Conservation (phyloP, 2,329 filamentous ascomycete species). For the Cryphonectria naterciae region DNA sequence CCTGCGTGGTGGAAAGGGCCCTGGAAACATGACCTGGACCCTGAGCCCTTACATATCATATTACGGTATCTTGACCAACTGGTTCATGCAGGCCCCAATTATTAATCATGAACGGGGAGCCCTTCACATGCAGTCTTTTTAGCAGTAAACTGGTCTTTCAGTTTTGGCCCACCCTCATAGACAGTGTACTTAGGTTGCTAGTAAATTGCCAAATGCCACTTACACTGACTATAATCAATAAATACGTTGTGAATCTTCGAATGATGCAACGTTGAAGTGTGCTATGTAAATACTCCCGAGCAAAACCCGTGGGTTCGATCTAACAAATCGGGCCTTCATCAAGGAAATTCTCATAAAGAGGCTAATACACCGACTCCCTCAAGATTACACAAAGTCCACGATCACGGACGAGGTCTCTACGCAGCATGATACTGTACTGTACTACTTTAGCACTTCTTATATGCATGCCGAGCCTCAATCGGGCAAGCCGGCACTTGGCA, state of each 20-base stretch:
- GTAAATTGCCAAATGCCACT: no score
- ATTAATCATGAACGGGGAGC: background rate
- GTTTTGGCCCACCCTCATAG: no score
- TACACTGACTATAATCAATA: no score
- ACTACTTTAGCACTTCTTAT: background rate
- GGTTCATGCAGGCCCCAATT: background rate
- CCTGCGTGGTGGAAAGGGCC: background rate
- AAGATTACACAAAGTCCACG: background rate
- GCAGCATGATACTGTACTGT: background rate
- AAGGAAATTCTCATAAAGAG: background rate
- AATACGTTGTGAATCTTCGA: no score
- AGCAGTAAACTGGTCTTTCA: background rate
- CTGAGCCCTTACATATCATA: background rate
- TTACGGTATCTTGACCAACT: background rate
- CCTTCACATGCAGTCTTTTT: background rate
- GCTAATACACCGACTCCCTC: background rate
- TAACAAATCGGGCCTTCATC: background rate
- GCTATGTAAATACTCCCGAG: background rate
- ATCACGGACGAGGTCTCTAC: background rate
- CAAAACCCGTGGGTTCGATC: background rate
- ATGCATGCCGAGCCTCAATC: background rate
- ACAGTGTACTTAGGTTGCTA: no score
- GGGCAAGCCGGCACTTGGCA: background rate
- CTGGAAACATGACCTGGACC: no score
- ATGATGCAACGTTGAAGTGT: background rate